Conservation (phyloP, 768 basidiomycete genomes). For the Leucocoprinus leucothites region DNA sequence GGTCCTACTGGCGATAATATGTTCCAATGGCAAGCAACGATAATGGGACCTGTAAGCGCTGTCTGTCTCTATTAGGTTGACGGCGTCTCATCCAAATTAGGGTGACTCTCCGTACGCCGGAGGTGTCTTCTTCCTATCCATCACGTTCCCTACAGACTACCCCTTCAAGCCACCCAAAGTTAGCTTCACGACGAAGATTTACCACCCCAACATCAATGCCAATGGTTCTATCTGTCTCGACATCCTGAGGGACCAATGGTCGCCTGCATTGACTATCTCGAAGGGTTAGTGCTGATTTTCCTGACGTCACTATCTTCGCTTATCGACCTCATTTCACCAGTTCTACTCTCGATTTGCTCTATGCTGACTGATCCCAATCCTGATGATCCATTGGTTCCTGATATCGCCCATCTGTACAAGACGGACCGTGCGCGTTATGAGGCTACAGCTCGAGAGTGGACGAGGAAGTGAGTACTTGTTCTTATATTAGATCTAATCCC, state of each 20-base stretch:
- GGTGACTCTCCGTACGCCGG: slow-evolving; percentile 98
- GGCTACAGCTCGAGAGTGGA: slow-evolving; percentile 98
- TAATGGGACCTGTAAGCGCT: slow-evolving; percentile 91
- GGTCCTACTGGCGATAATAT: slow-evolving; percentile 97
- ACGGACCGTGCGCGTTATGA: slow-evolving; percentile 97
- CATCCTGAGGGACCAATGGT: slow-evolving; percentile 99
- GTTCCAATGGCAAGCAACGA: slow-evolving; percentile 99
- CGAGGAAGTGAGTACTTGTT: slow-evolving; percentile 79
- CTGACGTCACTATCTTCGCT: slow-evolving; percentile 7
- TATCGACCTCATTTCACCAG: slow-evolving; percentile 34
- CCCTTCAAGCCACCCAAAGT: slow-evolving; percentile 99
- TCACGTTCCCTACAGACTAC: slow-evolving; percentile 95
- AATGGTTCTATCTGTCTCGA: slow-evolving; percentile 99
- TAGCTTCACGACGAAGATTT: slow-evolving; percentile 99
- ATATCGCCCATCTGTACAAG: slow-evolving; percentile 99
- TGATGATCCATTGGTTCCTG: slow-evolving; percentile 97
- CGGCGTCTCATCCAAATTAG: slow-evolving; percentile 38
- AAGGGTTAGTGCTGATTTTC: slow-evolving; percentile 63
- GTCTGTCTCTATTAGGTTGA: slow-evolving; percentile 21
- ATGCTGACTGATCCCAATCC: slow-evolving; percentile 99
- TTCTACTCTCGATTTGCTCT: slow-evolving; percentile 96
- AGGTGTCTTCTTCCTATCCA: slow-evolving; percentile 98
- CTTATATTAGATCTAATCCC: slow-evolving; percentile 8
- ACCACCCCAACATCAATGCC: slow-evolving; percentile 99
- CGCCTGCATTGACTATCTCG: slow-evolving; percentile 96